Conservation (phyloP, 2,329 filamentous ascomycete genomes). For the Fusarium sulawesiense region DNA sequence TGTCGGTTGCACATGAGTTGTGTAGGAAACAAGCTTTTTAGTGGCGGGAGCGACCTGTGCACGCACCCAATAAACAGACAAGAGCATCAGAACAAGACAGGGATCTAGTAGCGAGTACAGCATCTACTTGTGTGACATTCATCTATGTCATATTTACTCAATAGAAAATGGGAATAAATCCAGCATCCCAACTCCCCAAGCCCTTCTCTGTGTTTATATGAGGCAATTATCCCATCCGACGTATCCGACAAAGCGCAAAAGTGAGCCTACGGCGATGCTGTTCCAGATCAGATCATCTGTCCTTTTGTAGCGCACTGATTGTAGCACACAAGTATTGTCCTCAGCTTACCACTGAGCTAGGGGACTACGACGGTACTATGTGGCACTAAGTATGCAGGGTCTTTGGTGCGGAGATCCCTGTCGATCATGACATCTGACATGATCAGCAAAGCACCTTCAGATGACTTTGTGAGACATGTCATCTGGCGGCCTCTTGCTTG, state of each 20-base stretch:
- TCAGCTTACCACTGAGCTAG: conserved; percentile 4
- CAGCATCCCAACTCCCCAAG: not conserved
- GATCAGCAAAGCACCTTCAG: not conserved
- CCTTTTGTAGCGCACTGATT: conserved; percentile 21
- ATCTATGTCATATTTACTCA: not conserved
- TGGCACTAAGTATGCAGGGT: conserved; percentile 4
- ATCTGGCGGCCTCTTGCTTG: not conserved
- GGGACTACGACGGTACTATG: conserved; percentile 18
- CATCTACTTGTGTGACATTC: not conserved
- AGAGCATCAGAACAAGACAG: not conserved
- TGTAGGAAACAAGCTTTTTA: too few species aligned
- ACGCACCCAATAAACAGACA: too few species aligned
- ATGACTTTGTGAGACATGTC: not conserved
- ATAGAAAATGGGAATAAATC: not conserved
- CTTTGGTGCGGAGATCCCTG: conserved; percentile 19
- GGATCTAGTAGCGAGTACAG: not conserved
- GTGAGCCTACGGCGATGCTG: conserved; percentile 7
- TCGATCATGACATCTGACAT: not conserved
- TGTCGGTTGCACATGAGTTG: too few species aligned
- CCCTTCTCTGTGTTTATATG: not conserved
- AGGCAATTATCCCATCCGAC: conserved; percentile 18
- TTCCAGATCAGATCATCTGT: conserved; percentile 18
- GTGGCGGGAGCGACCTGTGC: too few species aligned
- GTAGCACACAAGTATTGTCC: conserved; percentile 16
- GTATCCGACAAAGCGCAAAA: not conserved